A percentile compares a stretch with the other conserved stretches of the same genome.
These are phyloP conservation scores for Aspergillus hortae DNA, from an alignment of 2,329 filamentous ascomycete species.

Conservation along the genomic window DNA sequence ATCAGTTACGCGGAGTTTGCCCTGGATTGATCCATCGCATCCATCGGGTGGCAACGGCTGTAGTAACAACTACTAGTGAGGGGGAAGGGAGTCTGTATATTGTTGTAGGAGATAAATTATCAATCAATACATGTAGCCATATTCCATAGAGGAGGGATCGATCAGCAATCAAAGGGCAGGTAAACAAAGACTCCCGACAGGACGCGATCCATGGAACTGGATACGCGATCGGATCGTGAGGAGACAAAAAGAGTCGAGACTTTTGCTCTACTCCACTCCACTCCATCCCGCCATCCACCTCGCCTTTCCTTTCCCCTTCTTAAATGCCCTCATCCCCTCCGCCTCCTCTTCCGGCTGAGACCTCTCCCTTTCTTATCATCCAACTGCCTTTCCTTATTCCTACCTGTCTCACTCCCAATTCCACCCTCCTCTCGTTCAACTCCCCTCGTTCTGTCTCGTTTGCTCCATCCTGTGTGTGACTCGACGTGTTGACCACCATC, in stretches of 20 bases:
- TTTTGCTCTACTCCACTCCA: too few species aligned
- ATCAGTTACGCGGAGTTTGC: neutral
- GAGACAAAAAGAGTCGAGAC: neutral
- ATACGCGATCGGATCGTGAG: neutral
- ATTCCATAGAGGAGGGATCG: neutral
- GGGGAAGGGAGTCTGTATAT: too few species aligned
- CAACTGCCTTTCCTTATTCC: neutral
- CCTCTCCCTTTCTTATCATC: neutral
- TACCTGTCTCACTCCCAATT: neutral
- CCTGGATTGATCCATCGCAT: neutral
- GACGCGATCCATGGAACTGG: slow-evolving; percentile 2
- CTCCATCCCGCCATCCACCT: too few species aligned
- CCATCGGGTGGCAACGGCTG: neutral
- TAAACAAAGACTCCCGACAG: neutral
- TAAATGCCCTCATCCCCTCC: neutral
- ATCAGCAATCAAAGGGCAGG: neutral
- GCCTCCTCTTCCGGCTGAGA: neutral
- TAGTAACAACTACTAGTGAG: too few species aligned
- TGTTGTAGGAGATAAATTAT: too few species aligned
- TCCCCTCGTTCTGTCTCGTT: neutral
- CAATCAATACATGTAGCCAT: too few species aligned
- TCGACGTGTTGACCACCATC: neutral
- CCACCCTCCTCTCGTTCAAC: neutral
- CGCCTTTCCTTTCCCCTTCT: neutral
- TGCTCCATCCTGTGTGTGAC: neutral